phyloP scores from a whole-genome alignment of 2,329 filamentous ascomycete genomes.

The Ophioceras dolichostomum region DNA sequence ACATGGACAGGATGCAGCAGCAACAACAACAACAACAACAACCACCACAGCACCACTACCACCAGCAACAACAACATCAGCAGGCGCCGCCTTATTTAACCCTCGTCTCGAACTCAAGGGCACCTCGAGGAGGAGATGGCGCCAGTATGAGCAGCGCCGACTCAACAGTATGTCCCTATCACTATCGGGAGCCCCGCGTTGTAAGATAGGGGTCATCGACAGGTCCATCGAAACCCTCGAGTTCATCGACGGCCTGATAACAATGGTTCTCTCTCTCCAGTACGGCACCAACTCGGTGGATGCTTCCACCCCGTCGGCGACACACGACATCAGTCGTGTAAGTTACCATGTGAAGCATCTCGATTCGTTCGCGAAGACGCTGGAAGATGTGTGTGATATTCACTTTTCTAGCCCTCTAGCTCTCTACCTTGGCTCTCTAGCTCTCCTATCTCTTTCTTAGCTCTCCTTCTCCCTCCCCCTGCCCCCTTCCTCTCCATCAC shows the following conservation, averaged over 20 bases:
- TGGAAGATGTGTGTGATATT: conserved; percentile 35
- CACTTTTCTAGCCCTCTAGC: neutral
- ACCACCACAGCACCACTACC: conserved; percentile 17
- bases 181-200: neutral
- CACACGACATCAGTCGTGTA: conserved; percentile 44
- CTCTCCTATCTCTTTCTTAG: neutral
- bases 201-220: too few species aligned
- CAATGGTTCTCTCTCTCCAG: conserved; percentile 12
- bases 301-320: conserved; percentile 26
- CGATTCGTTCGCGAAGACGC: conserved; percentile 37
- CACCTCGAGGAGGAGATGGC: conserved; percentile 25
- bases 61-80: conserved; percentile 13
- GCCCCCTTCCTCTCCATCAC: too few species aligned
- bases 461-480: neutral
- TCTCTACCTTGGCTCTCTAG: neutral
- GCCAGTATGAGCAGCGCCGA: conserved; percentile 34
- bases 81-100: conserved; percentile 36
- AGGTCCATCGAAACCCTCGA: too few species aligned
- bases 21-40: neutral
- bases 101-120: conserved; percentile 35
- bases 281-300: conserved; percentile 30
- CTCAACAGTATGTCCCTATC: conserved; percentile 34
- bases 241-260: too few species aligned
- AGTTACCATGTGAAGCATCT: conserved; percentile 46
- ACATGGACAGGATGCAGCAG: neutral